Conservation (phyloP, 768 basidiomycete genomes). For the Leccinum pellstonianum region DNA sequence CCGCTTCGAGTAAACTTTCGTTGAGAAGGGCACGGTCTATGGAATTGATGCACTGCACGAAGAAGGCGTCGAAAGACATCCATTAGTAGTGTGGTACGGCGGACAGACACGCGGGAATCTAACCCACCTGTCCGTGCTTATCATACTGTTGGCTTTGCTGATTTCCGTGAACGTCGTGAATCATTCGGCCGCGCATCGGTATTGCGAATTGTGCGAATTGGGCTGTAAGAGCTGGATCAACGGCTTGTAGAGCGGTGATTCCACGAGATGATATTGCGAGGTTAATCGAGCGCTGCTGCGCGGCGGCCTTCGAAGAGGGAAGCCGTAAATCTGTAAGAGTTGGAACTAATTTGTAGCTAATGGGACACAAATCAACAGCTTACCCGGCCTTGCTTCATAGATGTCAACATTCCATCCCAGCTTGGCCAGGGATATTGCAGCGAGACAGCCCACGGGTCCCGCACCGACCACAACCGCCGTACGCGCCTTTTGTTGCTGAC, state of each 20-base stretch:
- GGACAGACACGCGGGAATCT: conserved; percentile 26
- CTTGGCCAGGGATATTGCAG: conserved; percentile 81
- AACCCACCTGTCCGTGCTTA: conserved; percentile 77
- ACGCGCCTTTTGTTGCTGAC: conserved; percentile 18
- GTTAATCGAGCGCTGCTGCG: conserved; percentile 90
- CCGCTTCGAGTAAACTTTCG: conserved; percentile 77
- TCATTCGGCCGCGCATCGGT: conserved; percentile 96
- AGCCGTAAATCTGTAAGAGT: conserved; percentile 64
- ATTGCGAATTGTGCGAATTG: conserved; percentile 77
- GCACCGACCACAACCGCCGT: conserved; percentile 78
- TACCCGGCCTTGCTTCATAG: conserved; percentile 80
- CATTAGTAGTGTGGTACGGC: conserved; percentile 22
- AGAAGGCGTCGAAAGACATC: conserved; percentile 24
- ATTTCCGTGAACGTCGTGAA: conserved; percentile 73
- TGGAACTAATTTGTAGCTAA: conserved; percentile 11
- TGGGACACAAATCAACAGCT: conserved; percentile 16
- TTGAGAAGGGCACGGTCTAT: conserved; percentile 89
- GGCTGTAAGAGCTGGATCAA: conserved; percentile 69
- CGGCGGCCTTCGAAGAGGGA: conserved; percentile 59
- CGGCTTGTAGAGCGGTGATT: conserved; percentile 78
- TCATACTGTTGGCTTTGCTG: conserved; percentile 87
- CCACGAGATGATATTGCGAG: conserved; percentile 93
- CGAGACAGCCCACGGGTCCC: conserved; percentile 93
- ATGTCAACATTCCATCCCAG: conserved; percentile 82
- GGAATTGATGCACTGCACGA: conserved; percentile 83